A percentile compares a stretch with the other conserved stretches of the same genome.
These are phyloP conservation scores for Agaricus sinodeliciosus DNA, from an alignment of 768 basidiomycete species.

Conservation along the genomic window DNA sequence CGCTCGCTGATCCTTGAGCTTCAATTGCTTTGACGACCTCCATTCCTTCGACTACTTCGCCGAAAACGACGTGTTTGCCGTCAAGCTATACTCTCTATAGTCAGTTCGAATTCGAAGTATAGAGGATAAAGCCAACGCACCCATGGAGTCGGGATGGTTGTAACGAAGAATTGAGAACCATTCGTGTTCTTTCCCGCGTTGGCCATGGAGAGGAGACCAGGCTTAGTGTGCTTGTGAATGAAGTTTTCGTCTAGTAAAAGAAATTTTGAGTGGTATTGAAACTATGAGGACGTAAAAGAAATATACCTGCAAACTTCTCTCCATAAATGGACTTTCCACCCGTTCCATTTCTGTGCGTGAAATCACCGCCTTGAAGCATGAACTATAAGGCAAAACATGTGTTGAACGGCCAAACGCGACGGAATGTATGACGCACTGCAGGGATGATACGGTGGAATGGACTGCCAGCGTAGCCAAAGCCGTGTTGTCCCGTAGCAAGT, in stretches of 20 bases:
- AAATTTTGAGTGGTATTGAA: background rate
- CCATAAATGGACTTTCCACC: conserved; percentile 88
- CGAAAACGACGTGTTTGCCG: conserved; percentile 66
- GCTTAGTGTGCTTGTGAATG: conserved; percentile 58
- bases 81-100: conserved; percentile 35
- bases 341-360: conserved; percentile 68
- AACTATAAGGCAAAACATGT: conserved; percentile 33
- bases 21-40: conserved; percentile 61
- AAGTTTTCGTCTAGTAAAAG: conserved; percentile 72
- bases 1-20: conserved; percentile 29
- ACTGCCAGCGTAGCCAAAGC: conserved; percentile 67
- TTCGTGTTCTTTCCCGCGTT: conserved; percentile 81
- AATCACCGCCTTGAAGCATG: conserved; percentile 89
- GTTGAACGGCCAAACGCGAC: background rate
- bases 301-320: conserved; percentile 59
- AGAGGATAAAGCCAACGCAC: conserved; percentile 19
- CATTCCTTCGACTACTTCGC: conserved; percentile 59
- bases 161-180: conserved; percentile 83
- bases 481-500: conserved; percentile 59
- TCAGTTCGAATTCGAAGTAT: background rate
- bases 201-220: conserved; percentile 70
- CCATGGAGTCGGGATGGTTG: conserved; percentile 66
- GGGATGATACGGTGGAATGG: conserved; percentile 73
- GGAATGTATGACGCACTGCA: conserved; percentile 29
- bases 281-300: background rate